phyloP scores from a whole-genome alignment of 2,329 filamentous ascomycete species.

The Bipolaris bicolor region DNA sequence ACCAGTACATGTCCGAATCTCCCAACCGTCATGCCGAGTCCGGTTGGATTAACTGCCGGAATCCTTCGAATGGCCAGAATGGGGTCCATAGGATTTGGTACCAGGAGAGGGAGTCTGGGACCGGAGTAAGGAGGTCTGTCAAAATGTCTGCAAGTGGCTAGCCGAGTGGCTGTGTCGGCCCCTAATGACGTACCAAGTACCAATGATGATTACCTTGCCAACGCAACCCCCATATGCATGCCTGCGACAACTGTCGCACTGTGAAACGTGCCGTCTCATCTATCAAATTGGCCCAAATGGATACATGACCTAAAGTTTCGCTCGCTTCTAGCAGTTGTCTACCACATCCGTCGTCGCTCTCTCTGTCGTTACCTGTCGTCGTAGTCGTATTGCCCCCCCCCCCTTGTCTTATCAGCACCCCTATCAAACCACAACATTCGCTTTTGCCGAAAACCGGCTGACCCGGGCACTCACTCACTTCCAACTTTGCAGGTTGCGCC shows the following conservation, averaged over 20 bases:
- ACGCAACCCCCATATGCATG: slow-evolving; percentile 8
- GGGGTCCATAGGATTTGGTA: background rate
- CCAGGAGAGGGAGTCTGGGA: slow-evolving; percentile 3
- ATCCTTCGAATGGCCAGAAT: background rate
- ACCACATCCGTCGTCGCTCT: background rate
- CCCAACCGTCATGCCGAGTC: background rate
- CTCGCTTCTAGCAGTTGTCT: background rate
- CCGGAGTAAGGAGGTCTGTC: slow-evolving; percentile 9
- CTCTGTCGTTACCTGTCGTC: slow-evolving; percentile 1
- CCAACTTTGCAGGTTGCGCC: no score
- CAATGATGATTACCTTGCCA: slow-evolving; percentile 10
- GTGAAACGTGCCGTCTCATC: slow-evolving; percentile 15
- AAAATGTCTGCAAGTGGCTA: slow-evolving; percentile 12
- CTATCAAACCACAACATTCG: slow-evolving; percentile 6
- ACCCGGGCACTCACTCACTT: background rate
- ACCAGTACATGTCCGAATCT: background rate
- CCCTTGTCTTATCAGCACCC: slow-evolving; percentile 1
- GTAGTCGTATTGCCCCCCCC: background rate
- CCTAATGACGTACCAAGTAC: slow-evolving; percentile 17
- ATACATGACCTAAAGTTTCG: background rate
- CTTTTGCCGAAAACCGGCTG: slow-evolving; percentile 5
- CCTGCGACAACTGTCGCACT: slow-evolving; percentile 12
- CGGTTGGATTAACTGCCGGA: background rate
- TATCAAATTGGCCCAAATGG: slow-evolving; percentile 1
- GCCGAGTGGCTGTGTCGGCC: slow-evolving; percentile 14